Percentiles rank a stretch among this genome's conserved stretches.
These are phyloP conservation scores for Pseudomicrostroma phylloplanum DNA, from an alignment of 1,284 basidiomycete species.

Conservation along the genomic window DNA sequence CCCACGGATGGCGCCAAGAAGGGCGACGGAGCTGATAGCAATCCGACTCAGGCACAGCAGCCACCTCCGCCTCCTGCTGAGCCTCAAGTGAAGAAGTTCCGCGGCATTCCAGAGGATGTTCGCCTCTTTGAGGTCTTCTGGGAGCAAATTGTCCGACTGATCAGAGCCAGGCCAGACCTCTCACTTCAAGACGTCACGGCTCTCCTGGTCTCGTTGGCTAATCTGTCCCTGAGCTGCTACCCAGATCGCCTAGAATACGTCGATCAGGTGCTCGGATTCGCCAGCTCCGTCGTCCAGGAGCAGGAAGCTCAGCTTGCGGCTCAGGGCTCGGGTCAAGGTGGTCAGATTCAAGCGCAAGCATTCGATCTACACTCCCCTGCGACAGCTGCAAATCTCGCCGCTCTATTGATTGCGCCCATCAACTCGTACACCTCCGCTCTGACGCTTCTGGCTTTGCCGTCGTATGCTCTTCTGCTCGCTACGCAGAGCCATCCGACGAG, in stretches of 20 bases:
- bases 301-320: conserved; percentile 22
- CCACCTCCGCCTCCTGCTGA: conserved; percentile 4
- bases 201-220: conserved; percentile 43
- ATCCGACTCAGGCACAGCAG: not conserved
- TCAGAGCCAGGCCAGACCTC: conserved; percentile 48
- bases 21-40: conserved; percentile 14
- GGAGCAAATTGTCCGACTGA: conserved; percentile 48
- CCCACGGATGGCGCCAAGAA: conserved; percentile 21
- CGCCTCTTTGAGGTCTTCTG: conserved; percentile 50
- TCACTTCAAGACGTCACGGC: conserved; percentile 46
- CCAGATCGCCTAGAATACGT: conserved; percentile 50
- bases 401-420: conserved; percentile 44
- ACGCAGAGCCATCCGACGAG: conserved; percentile 41
- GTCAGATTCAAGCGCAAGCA: conserved; percentile 14
- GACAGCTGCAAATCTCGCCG: conserved; percentile 36
- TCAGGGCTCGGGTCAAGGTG: not conserved
- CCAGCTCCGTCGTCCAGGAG: conserved; percentile 37
- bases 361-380: conserved; percentile 33
- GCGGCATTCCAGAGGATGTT: conserved; percentile 48
- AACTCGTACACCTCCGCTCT: conserved; percentile 42
- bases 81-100: conserved; percentile 29
- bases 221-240: conserved; percentile 48
- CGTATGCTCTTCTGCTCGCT: conserved; percentile 36
- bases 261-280: conserved; percentile 48
- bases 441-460: conserved; percentile 44